A percentile compares a stretch with the other conserved stretches of the same genome.
phyloP scores from a whole-genome alignment of 495 filamentous ascomycete species.

The Clohesyomyces aquaticus region DNA sequence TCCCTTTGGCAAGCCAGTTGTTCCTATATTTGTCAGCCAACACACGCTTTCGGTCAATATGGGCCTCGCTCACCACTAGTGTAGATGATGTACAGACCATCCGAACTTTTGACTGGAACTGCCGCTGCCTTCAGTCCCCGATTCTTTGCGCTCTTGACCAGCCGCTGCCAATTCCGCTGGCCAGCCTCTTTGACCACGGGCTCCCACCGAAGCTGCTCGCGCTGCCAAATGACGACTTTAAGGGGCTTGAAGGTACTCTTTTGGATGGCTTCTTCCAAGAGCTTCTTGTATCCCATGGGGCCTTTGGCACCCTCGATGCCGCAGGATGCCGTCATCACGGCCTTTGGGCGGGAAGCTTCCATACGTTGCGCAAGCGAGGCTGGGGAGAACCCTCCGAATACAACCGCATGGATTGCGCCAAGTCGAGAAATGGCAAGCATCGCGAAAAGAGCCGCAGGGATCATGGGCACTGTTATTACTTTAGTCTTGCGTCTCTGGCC shows the following conservation, averaged over 20 bases:
- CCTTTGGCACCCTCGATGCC: constrained; percentile 87
- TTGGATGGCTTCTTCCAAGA: constrained; percentile 57
- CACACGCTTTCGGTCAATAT: constrained; percentile 13
- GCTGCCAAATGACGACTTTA: constrained; percentile 74
- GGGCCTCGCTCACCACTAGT: constrained; percentile 60
- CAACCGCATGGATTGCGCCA: constrained; percentile 87
- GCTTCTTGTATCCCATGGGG: constrained; percentile 68
- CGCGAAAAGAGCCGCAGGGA: constrained; percentile 82
- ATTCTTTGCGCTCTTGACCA: constrained; percentile 68
- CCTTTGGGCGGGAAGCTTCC: constrained; percentile 73
- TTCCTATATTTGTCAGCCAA: constrained; percentile 55
- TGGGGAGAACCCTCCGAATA: constrained; percentile 89
- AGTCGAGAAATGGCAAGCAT: constrained; percentile 80
- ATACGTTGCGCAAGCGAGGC: constrained; percentile 85
- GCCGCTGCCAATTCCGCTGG: constrained; percentile 77
- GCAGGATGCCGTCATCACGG: constrained; percentile 86
- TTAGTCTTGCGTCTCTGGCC: constrained; percentile 6
- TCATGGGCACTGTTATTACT: constrained; percentile 79
- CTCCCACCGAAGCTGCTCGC: constrained; percentile 76
- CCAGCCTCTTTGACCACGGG: constrained; percentile 63
- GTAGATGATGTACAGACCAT: constrained; percentile 89
- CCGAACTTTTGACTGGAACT: constrained; percentile 75
- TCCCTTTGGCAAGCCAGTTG: constrained; percentile 86
- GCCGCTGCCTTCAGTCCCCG: constrained; percentile 67
- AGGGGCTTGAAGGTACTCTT: constrained; percentile 44